Base-by-base conservation (phyloP, 371 early-diverging fungal species). In the Paraphysoderma sedebokerense region DNA sequence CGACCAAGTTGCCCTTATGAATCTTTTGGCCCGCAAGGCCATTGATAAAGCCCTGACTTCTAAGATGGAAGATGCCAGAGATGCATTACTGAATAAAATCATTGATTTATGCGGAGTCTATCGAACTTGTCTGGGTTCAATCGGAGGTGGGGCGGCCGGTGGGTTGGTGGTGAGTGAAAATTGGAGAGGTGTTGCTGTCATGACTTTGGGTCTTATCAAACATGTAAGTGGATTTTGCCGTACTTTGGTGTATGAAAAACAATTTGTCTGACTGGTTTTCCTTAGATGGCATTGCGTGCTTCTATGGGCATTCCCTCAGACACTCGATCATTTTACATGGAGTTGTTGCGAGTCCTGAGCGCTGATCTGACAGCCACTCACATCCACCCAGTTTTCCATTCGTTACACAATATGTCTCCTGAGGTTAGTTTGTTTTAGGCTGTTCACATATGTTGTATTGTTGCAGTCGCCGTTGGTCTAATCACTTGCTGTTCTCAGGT, bases 31-130 rank as follows among this genome's bases (percentile, higher is more conserved):
- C 8, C 84, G 83, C 57, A 97, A 93, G 63, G 92, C 75, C 51
- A 66, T 89, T 6, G 96, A 97, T 49, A 71, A 90, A 30, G 80
- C 80, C 1, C 57, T 91, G 44, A 72, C 76, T 20, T 78, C 86
- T 9, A 89, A 89, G 50, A 56, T 97, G 49, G 95, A 92, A 52
- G 92, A 91, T 64, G 93, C 95, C 13, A 74, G 96, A 32, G 93
- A 97, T 47, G 90, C 91, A 0, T 63, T 96, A 47, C 70, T 81
- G 30, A 79, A 86, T 70, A 92, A 91, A 65, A 51, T 79, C 1
- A 67, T 77, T 28, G 96, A 95, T 53, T 68, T 97, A 12, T 54
- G 93, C 19, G 76, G 77, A 26, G 82, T 82, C 1, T 92, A 85
- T 66, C 89, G 90, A 68, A 66, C 80, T 4, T 74, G 77, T 46